Evolutionary conservation across 352 stramenopile species (phyloP).

Genomic region (Phytophthora fragariae): DNA sequence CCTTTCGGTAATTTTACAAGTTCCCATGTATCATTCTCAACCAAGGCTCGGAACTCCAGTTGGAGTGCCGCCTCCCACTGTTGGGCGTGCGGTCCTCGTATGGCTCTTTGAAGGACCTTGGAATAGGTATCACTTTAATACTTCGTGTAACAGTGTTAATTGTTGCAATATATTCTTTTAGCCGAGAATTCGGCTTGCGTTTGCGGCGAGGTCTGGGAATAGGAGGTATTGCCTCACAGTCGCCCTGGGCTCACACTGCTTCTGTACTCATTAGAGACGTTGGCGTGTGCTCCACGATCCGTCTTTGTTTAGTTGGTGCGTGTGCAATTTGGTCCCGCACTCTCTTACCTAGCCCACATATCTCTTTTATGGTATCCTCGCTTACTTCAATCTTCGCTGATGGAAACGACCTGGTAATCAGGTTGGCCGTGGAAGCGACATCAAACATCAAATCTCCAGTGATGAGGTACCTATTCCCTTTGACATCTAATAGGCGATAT

Average conservation of each 20-base stretch:
- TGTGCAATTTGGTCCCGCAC: background rate
- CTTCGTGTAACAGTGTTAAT: background rate
- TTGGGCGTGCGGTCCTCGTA: background rate
- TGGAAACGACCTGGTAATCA: constrained; percentile 8
- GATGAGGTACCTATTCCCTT: constrained; percentile 13
- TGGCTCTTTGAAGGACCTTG: background rate
- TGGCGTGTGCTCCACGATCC: background rate
- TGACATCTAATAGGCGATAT: constrained; percentile 1
- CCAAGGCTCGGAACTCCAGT: no score
- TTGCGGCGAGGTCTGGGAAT: background rate
- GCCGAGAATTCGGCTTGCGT: background rate
- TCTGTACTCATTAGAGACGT: background rate
- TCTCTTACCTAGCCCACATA: background rate
- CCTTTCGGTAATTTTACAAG: background rate
- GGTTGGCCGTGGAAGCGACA: background rate
- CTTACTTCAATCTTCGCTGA: background rate
- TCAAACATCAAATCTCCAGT: constrained; percentile 7
- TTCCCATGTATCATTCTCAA: no score
- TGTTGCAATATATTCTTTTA: background rate
- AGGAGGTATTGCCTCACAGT: background rate
- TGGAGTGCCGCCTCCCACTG: no score
- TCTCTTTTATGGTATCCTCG: background rate
- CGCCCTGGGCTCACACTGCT: background rate
- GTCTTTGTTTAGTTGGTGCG: background rate
- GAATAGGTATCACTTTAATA: background rate